phyloP scores from a whole-genome alignment of 805 yeast species.

The Myxozyma monticola region DNA sequence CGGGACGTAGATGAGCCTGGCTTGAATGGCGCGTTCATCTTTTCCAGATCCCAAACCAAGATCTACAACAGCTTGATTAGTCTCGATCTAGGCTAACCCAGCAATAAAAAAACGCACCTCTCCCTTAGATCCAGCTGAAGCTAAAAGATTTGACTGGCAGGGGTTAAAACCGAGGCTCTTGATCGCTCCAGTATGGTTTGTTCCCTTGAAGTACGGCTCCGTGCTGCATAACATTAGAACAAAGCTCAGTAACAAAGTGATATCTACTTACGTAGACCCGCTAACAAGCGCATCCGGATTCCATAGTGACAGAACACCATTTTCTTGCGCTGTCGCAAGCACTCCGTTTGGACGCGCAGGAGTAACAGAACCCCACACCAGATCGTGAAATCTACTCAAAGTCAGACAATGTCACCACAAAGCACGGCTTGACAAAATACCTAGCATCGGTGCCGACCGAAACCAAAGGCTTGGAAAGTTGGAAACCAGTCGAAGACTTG shows the following conservation, averaged over 20 bases:
- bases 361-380: constrained; percentile 75
- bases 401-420: not conserved
- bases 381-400: constrained; percentile 58
- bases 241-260: not conserved
- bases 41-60: constrained; percentile 82
- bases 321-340: constrained; percentile 87
- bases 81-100: not conserved
- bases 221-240: constrained; percentile 34
- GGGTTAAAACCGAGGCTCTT: constrained; percentile 77
- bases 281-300: constrained; percentile 51
- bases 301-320: constrained; percentile 78
- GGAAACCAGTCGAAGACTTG: constrained; percentile 36
- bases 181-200: constrained; percentile 68
- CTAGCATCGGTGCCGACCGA: constrained; percentile 54
- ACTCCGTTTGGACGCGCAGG: constrained; percentile 52
- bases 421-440: no score
- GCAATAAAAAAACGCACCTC: constrained; percentile 43
- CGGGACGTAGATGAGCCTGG: constrained; percentile 84
- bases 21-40: constrained; percentile 49
- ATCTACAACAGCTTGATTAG: constrained; percentile 40
- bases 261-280: constrained; percentile 17
- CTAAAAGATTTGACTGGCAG: constrained; percentile 66
- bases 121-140: constrained; percentile 85
- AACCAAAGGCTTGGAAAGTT: constrained; percentile 44
- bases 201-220: constrained; percentile 51